Evolutionary conservation across 2,329 filamentous ascomycete genomes (phyloP).

Genomic region (Trichoderma koningiopsis): DNA sequence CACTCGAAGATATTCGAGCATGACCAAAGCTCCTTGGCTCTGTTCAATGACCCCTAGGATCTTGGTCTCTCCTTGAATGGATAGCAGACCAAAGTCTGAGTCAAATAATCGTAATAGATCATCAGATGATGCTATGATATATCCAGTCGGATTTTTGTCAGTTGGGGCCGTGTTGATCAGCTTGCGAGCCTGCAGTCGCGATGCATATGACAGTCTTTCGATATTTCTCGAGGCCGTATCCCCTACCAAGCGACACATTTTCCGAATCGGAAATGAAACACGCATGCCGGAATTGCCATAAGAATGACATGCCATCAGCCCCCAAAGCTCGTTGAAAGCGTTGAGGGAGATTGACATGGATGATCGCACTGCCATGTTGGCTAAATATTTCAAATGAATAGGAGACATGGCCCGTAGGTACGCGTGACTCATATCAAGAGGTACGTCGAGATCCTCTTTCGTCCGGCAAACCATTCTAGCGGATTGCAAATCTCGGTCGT

Average conservation of each 20-base stretch:
- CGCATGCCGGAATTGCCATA: conserved; percentile 80
- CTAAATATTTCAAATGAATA: conserved; percentile 83
- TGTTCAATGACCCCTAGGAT: conserved; percentile 74
- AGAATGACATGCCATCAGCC: conserved; percentile 81
- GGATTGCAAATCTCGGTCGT: conserved; percentile 79
- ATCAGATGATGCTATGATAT: conserved; percentile 87
- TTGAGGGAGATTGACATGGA: conserved; percentile 96
- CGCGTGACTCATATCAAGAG: conserved; percentile 80
- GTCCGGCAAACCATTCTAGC: conserved; percentile 80
- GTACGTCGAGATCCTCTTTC: conserved; percentile 69
- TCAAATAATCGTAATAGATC: conserved; percentile 82
- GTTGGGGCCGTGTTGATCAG: conserved; percentile 84
- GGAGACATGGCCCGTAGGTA: conserved; percentile 90
- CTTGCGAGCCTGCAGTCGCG: conserved; percentile 80
- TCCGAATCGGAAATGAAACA: conserved; percentile 88
- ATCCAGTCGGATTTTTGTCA: conserved; percentile 79
- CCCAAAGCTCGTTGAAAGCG: conserved; percentile 83
- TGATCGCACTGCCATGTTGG: conserved; percentile 87
- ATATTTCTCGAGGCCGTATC: conserved; percentile 87
- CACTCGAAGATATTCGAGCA: conserved; percentile 83
- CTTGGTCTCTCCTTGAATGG: conserved; percentile 86
- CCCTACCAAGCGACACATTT: conserved; percentile 86
- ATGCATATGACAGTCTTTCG: conserved; percentile 83
- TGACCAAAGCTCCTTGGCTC: conserved; percentile 78
- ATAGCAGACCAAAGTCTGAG: conserved; percentile 82